Evolutionary conservation across 2,329 filamentous ascomycete genomes (phyloP).

Genomic region (Intubia oerlemansii): DNA sequence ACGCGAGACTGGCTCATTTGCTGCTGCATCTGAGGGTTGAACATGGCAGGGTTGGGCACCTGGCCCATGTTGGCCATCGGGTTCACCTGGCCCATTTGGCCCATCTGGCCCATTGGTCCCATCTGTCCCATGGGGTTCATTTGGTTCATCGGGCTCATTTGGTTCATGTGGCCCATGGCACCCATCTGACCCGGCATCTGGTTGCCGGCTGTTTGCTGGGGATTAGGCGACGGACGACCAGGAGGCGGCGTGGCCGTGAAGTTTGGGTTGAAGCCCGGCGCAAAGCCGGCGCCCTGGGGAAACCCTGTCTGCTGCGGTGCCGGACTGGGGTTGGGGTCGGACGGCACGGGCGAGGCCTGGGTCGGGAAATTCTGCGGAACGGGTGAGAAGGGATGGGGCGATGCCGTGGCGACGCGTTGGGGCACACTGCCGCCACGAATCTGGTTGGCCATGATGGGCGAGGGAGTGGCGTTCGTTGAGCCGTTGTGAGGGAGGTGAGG

Average conservation of each 20-base stretch:
- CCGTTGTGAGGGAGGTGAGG: slow-evolving; percentile 66
- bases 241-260: slow-evolving; percentile 36
- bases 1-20: slow-evolving; percentile 24
- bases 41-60: slow-evolving; percentile 16
- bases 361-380: slow-evolving; percentile 48
- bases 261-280: slow-evolving; percentile 34
- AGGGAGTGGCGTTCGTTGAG: slow-evolving; percentile 71
- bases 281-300: slow-evolving; percentile 29
- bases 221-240: slow-evolving; percentile 30
- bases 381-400: slow-evolving; percentile 76
- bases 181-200: slow-evolving; percentile 29
- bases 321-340: slow-evolving; percentile 54
- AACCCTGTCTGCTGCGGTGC: slow-evolving; percentile 30
- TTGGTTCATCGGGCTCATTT: slow-evolving; percentile 15
- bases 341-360: slow-evolving; percentile 56
- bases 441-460: slow-evolving; percentile 77
- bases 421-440: slow-evolving; percentile 47
- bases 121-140: slow-evolving; percentile 14
- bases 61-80: slow-evolving; percentile 17
- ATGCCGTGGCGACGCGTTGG: slow-evolving; percentile 74
- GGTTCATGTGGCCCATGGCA: slow-evolving; percentile 6
- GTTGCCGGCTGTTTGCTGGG: slow-evolving; percentile 24
- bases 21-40: slow-evolving; percentile 13
- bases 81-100: slow-evolving; percentile 17
- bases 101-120: slow-evolving; percentile 6